These are phyloP conservation scores for Bromus sterilis DNA, from an alignment of 176 grass and related monocot species.

Conservation along the genomic window DNA sequence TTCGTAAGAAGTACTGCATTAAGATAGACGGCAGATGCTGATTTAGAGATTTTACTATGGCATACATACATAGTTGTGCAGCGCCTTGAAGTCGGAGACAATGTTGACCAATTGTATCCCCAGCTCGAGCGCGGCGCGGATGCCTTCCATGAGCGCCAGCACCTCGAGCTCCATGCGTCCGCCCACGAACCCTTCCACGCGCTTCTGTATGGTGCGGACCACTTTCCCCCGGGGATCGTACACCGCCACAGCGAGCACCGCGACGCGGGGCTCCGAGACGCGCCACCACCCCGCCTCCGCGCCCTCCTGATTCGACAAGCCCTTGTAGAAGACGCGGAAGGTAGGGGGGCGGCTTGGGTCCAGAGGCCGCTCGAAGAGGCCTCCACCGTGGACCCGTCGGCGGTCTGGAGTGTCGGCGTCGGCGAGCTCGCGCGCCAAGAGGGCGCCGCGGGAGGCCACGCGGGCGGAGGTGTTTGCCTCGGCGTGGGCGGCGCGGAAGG, in stretches of 20 bases:
- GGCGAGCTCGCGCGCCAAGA: constrained; percentile 41
- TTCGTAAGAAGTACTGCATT: background rate
- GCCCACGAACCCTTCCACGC: background rate
- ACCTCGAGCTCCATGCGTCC: constrained; percentile 33
- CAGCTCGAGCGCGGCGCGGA: constrained; percentile 32
- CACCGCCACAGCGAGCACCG: constrained; percentile 42
- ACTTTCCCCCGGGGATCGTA: constrained; percentile 36
- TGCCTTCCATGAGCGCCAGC: constrained; percentile 48
- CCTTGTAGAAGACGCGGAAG: constrained; percentile 63
- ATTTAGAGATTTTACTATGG: background rate
- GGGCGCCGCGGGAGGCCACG: constrained; percentile 34
- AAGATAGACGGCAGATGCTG: background rate
- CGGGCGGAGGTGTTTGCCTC: constrained; percentile 15
- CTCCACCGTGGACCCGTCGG: constrained; percentile 43
- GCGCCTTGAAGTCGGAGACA: constrained; percentile 29
- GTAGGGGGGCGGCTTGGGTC: background rate
- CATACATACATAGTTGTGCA: constrained; percentile 66
- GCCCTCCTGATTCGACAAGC: constrained; percentile 21
- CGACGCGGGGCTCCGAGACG: constrained; percentile 18
- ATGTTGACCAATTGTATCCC: constrained; percentile 35
- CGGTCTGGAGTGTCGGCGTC: constrained; percentile 25
- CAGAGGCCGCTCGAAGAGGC: constrained; percentile 37
- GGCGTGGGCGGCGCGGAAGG: constrained; percentile 20
- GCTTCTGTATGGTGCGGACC: constrained; percentile 53
- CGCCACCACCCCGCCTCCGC: background rate